Base-by-base conservation (phyloP, 495 filamentous ascomycete species). In the Apodospora peruviana region DNA sequence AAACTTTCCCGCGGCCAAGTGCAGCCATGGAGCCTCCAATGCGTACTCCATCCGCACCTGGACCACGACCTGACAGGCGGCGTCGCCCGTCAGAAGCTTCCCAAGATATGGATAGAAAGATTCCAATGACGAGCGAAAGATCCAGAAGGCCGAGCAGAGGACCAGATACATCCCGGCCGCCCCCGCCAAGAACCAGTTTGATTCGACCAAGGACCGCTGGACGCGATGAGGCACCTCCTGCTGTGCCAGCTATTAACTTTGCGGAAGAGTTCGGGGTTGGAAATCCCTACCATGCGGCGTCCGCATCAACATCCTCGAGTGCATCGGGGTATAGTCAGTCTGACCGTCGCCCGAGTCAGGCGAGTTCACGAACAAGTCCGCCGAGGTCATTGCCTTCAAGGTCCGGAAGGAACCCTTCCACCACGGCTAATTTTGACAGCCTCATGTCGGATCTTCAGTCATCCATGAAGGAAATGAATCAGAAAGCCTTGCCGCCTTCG, bases 311-410 rank as follows among this genome's bases (percentile, higher is more conserved):
- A 20, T 78, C 78, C 2, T 90, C 87, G 4, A 83, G 81, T 35
- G 79, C 76, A n/a, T 90, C 86, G 5, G 76, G 71, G 1, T 79
- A 71, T 19, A 87, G 56, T 46, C 50, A 47, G 19, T 43, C 46
- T 18, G 56, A 62, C 14, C 62, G 84, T 17, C 69, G 80, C 8
- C 70, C 70, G 0, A 81, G 82, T 48, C 84, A 82, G 62, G 74
- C 81, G 2, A 91, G 85, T 56, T 89, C 87, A 3, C 74, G 80
- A 45, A 88, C 87, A 4, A 94, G 77, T 51, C 80, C 79, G 1
- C 71, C 79, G 5, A 62, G 67, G 23, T 76, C 75, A 16, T 45
- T 71, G n/a, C 43, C 45, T 8, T 70, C 73, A 27, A 60, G 62
- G 40, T 54, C 60, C 7, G 69, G 55, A 14, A 65, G 65, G 22